Conservation (phyloP, 2,329 filamentous ascomycete species). For the Microthyrium microscopicum region DNA sequence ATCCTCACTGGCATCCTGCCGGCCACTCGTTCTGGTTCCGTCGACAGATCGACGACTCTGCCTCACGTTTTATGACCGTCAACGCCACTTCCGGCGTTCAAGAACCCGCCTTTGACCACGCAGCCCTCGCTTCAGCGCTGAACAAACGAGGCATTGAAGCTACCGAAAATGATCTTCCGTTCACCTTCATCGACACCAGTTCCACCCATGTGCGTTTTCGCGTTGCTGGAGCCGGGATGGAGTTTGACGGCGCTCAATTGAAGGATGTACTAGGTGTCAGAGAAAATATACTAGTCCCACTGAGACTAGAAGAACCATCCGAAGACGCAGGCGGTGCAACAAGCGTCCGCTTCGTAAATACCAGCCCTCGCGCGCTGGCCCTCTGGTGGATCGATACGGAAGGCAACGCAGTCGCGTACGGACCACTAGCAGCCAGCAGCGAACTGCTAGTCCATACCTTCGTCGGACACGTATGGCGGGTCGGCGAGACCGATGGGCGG, state of each 20-base stretch:
- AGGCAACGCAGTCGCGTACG: slow-evolving; percentile 8
- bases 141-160: slow-evolving; percentile 9
- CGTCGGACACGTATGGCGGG: slow-evolving; percentile 11
- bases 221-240: slow-evolving; percentile 10
- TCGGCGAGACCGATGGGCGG: slow-evolving; percentile 5
- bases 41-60: slow-evolving; percentile 1
- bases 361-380: slow-evolving; percentile 4
- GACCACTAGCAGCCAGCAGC: slow-evolving; percentile 8
- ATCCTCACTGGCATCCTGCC: slow-evolving; percentile 9
- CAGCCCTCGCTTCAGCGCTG: slow-evolving; percentile 9
- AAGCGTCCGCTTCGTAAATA: slow-evolving; percentile 9
- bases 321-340: slow-evolving; percentile 5
- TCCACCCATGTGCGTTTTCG: slow-evolving; percentile 10
- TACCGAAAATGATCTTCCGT: slow-evolving; percentile 10
- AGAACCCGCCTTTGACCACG: slow-evolving; percentile 12
- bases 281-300: slow-evolving; percentile 6
- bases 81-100: slow-evolving; percentile 8
- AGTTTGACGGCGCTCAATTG: slow-evolving; percentile 9
- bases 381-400: slow-evolving; percentile 10
- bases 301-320: slow-evolving; percentile 5
- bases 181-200: slow-evolving; percentile 10
- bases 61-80: slow-evolving; percentile 10
- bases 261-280: slow-evolving; percentile 7
- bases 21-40: slow-evolving; percentile 11
- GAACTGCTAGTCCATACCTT: slow-evolving; percentile 8